Base-by-base conservation (phyloP, 2,329 filamentous ascomycete species). In the Alternaria panax region DNA sequence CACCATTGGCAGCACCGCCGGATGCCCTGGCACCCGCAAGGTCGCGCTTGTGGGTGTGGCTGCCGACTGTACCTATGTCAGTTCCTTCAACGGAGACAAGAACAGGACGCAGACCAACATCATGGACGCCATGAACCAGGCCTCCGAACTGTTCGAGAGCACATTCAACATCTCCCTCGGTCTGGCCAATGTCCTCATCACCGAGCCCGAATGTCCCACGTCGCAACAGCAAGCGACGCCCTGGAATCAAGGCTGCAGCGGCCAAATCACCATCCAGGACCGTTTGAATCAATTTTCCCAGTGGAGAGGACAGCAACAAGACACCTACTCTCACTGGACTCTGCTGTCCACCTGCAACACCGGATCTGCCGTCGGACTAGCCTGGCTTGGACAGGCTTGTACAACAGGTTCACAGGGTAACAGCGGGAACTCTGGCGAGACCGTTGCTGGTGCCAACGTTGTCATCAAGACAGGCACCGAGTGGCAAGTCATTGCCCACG, bases 401-500 rank as follows among this genome's bases (percentile, higher is more conserved):
- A 83, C 90, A 2, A 83, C 85, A 47, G 80, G 81, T 5, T 84
- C 87, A 20, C 80, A 84, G 41, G 77, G 73, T 51, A 75, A 77
- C 34, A 78, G 75, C 8, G 77, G 77, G 54, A 79, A 75, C 42
- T 80, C 79, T 28, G 86, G 86, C 61, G 91, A 95, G 78, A 92
- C 88, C 1, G 90, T 96, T 28, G 89, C 91, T 20, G 91, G 92
- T 30, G 89, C 94, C 61, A 98, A 97, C 74, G 92, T 99, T 1
- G 92, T 99, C 22, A 89, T 95, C 25, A 88, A 88, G 64, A 96
- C 92, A 0, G 84, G 86, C 22, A 90, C 88, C 3, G 93, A 97
- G 75, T 98, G 94, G 94, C 93, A 97, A 76, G 91, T 98, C 59
- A 92, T 98, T 78, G 94, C 94, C 28, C 94, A 98, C 75, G 94